Percentiles rank a stretch among this genome's conserved stretches.
These are phyloP conservation scores for Trichocladium uniseriatum DNA, from an alignment of 495 filamentous ascomycete genomes.

Conservation along the genomic window DNA sequence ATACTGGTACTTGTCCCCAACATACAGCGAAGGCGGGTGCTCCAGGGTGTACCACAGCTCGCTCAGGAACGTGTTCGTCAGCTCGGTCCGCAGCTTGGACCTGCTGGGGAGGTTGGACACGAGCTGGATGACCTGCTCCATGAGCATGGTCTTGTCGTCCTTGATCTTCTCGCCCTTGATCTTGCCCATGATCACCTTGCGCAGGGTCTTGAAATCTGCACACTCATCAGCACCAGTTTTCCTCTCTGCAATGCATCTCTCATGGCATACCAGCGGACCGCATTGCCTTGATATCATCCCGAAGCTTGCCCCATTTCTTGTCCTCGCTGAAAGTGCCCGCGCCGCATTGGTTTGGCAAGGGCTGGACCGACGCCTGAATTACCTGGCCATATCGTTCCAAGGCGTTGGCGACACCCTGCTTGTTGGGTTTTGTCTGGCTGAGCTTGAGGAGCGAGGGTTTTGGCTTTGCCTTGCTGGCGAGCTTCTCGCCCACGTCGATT, in stretches of 20 bases:
- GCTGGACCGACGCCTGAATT: constrained; percentile 53
- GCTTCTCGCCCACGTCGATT: constrained; percentile 9
- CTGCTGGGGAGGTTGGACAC: constrained; percentile 54
- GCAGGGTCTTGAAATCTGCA: constrained; percentile 35
- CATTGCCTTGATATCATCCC: constrained; percentile 54
- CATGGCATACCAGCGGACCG: constrained; percentile 26
- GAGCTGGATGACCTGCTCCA: constrained; percentile 71
- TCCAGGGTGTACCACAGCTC: constrained; percentile 59
- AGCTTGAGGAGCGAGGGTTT: constrained; percentile 13
- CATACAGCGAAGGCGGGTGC: constrained; percentile 46
- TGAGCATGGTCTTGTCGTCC: constrained; percentile 72
- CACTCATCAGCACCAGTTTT: neutral
- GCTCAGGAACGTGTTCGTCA: constrained; percentile 61
- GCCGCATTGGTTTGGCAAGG: constrained; percentile 57
- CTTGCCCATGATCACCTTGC: constrained; percentile 27
- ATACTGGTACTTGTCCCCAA: constrained; percentile 58
- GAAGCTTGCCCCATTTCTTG: constrained; percentile 42
- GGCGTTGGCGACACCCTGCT: constrained; percentile 35
- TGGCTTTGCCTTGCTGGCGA: constrained; percentile 20
- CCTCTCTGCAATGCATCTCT: neutral
- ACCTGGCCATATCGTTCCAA: constrained; percentile 57
- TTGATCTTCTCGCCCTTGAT: constrained; percentile 43
- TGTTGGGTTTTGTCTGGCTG: constrained; percentile 23
- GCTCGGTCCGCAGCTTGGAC: constrained; percentile 52
- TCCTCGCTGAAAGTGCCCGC: constrained; percentile 43